These are phyloP conservation scores for Colletotrichum lentis DNA, from an alignment of 2,329 filamentous ascomycete species.

Conservation along the genomic window DNA sequence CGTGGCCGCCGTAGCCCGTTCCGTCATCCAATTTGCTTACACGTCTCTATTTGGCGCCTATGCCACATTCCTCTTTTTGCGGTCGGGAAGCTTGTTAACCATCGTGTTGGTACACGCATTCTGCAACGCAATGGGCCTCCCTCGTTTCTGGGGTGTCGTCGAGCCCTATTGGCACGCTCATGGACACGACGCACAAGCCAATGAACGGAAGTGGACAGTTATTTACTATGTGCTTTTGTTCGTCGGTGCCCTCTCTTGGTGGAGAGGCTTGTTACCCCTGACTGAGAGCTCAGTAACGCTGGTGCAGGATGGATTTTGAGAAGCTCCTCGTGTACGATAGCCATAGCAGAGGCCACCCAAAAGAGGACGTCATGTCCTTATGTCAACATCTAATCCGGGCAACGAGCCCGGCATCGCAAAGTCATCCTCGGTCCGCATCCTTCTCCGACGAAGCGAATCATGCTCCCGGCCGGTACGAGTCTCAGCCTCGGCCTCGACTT, in stretches of 20 bases:
- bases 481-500: conserved; percentile 56
- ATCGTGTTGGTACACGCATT: conserved; percentile 83
- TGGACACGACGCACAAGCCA: conserved; percentile 6
- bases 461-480: conserved; percentile 48
- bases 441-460: conserved; percentile 51
- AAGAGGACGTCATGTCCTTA: conserved; percentile 36
- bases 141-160: conserved; percentile 83
- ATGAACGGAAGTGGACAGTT: conserved; percentile 68
- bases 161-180: conserved; percentile 57
- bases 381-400: conserved; percentile 49
- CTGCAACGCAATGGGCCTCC: conserved; percentile 92
- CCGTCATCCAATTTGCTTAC: conserved; percentile 85
- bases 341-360: not conserved
- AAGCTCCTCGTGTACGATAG: not conserved
- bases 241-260: conserved; percentile 76
- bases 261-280: conserved; percentile 72
- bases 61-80: conserved; percentile 86
- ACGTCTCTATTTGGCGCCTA: conserved; percentile 95
- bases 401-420: conserved; percentile 59
- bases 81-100: conserved; percentile 81
- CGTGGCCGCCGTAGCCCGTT: conserved; percentile 70
- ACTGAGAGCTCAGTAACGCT: conserved; percentile 70
- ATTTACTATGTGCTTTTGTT: conserved; percentile 82
- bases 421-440: conserved; percentile 50
- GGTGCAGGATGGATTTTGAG: conserved; percentile 35